phyloP scores from a whole-genome alignment of 768 basidiomycete species.

The Postia placenta region DNA sequence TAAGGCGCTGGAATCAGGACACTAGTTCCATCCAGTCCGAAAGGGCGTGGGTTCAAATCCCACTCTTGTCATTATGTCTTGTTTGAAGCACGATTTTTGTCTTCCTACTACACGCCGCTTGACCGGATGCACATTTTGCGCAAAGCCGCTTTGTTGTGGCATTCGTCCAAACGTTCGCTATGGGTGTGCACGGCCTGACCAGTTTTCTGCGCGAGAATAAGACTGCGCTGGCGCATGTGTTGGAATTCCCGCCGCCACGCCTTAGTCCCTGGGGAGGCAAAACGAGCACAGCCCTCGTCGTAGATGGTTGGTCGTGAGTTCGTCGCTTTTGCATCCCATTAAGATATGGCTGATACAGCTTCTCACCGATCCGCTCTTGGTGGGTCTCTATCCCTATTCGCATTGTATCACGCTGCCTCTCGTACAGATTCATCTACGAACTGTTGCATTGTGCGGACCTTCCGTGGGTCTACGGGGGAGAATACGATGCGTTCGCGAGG shows the following conservation, averaged over 20 bases:
- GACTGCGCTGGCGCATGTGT: constrained; percentile 30
- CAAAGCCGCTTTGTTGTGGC: not conserved
- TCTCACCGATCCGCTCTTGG: not conserved
- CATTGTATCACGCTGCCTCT: not conserved
- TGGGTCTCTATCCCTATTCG: not conserved
- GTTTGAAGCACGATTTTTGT: not conserved
- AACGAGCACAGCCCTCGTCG: constrained; percentile 42
- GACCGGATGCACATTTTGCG: too few species aligned
- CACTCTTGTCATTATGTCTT: constrained; percentile 1
- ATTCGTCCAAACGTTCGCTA: constrained; percentile 9
- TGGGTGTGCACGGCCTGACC: constrained; percentile 50
- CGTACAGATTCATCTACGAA: constrained; percentile 66
- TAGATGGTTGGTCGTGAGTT: constrained; percentile 88
- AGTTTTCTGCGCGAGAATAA: constrained; percentile 45
- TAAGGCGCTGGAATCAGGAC: constrained; percentile 13
- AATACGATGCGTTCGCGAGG: constrained; percentile 54
- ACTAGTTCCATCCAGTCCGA: constrained; percentile 4
- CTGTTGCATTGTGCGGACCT: constrained; percentile 52
- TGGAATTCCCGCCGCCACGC: constrained; percentile 26
- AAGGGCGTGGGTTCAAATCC: constrained; percentile 9
- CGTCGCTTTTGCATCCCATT: constrained; percentile 2
- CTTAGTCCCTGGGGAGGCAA: too few species aligned
- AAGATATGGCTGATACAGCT: not conserved
- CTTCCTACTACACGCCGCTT: not conserved
- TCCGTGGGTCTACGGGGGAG: constrained; percentile 86